Evolutionary conservation across 345 rosid species (phyloP).

Genomic region (Citrus maxima): DNA sequence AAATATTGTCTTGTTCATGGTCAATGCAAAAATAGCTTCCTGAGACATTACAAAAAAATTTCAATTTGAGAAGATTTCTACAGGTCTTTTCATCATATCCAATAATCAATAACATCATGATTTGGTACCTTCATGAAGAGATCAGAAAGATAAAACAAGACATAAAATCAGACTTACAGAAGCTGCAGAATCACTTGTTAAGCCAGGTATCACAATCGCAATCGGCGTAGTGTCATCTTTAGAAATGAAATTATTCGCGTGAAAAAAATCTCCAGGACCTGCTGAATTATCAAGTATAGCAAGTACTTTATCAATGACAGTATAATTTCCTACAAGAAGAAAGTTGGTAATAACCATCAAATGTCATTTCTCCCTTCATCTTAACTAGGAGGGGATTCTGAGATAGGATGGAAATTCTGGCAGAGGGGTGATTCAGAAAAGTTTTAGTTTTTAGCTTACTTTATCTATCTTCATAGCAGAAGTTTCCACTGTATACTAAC

Average conservation of each 20-base stretch:
- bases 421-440: too few relatives aligned
- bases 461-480: not conserved
- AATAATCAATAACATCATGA: not conserved
- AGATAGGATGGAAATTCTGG: too few relatives aligned
- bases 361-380: not conserved
- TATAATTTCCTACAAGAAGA: not conserved
- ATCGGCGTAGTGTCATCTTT: conserved; percentile 54
- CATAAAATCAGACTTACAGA: conserved; percentile 39
- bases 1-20: not conserved
- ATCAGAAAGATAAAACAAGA: not conserved
- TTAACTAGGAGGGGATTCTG: too few relatives aligned
- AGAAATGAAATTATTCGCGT: conserved; percentile 22
- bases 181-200: conserved; percentile 69
- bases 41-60: not conserved
- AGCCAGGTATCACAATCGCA: conserved; percentile 65
- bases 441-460: too few relatives aligned
- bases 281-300: conserved; percentile 8
- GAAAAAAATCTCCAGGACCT: conserved; percentile 31
- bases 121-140: not conserved
- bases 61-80: not conserved
- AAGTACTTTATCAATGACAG: not conserved
- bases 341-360: not conserved
- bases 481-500: not conserved
- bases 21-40: not conserved
- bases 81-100: not conserved